Conservation (phyloP, 768 basidiomycete genomes). For the Calocera viscosa region DNA sequence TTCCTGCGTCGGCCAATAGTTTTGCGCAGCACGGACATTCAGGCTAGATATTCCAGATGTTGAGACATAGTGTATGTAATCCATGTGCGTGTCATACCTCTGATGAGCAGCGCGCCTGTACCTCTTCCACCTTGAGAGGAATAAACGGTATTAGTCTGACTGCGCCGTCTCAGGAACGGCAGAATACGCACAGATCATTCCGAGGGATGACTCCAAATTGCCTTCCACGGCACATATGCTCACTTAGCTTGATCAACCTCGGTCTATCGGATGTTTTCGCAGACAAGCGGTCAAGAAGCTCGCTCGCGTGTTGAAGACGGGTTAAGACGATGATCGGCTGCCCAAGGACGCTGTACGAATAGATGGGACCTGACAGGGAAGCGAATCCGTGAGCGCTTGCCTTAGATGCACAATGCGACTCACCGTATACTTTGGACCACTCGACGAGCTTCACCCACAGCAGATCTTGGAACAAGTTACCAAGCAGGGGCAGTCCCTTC, state of each 20-base stretch:
- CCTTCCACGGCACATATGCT: background rate
- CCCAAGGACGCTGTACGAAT: background rate
- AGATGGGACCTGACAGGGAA: background rate
- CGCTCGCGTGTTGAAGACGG: background rate
- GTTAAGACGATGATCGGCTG: background rate
- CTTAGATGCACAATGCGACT: background rate
- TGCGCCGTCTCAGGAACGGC: no score
- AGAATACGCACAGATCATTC: background rate
- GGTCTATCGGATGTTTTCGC: background rate
- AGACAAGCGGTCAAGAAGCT: background rate
- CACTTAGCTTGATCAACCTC: background rate
- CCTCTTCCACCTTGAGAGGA: background rate
- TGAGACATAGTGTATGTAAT: background rate
- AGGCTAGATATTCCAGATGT: background rate
- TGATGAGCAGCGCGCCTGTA: background rate
- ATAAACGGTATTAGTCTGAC: no score
- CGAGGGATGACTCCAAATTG: background rate
- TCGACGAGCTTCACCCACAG: constrained; percentile 43
- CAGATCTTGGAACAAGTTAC: constrained; percentile 39
- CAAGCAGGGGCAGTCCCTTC: constrained; percentile 40
- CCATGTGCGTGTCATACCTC: background rate
- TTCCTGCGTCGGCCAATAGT: background rate
- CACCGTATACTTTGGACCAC: constrained; percentile 44
- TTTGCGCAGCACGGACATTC: background rate
- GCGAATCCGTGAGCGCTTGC: background rate